Base-by-base conservation (phyloP, 2,329 filamentous ascomycete genomes). In the Fusarium gaditjirri region DNA sequence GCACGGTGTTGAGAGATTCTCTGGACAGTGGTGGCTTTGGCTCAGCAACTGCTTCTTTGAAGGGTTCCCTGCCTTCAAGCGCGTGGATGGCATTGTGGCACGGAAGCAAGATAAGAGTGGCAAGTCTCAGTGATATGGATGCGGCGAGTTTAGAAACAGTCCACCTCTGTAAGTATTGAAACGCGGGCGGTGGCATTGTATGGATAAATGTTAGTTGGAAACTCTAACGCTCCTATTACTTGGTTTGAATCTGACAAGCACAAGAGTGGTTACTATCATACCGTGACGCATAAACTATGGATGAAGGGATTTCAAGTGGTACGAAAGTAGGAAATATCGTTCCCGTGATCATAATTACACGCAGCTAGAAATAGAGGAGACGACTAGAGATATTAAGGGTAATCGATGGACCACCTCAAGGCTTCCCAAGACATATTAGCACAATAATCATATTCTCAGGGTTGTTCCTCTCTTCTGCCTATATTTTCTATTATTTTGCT, bases 11-110 rank as follows among this genome's bases (percentile, higher is more conserved):
- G 78, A 80, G 65, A 78, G 81, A 38, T 83, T 85, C 12, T 81
- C 81, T 11, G 47, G 46, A n/a, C 71, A 87, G 19, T 91, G 90
- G 88, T 85, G 81, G 79, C 72, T 81, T 58, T 92, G 90, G 90
- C 78, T 87, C 36, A 75, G 70, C 10, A 85, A 82, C 46, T 84
- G 84, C 53, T 86, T 90, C 62, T 72, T 89, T 5, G 89, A 91
- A 78, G 90, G 90, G 4, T 76, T 80, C 53, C 81, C 83, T 33
- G 80, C 83, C 4, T 89, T 89, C 68, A 68, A 73, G 75, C 83
- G 88, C 44, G 86, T 90, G 68, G 87, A 91, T 78, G 74, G 77
- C 16, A 72, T 85, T 21, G 83, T 89, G 29, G 81, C 77, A 44
- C 79, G 79, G 72, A 84, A 86, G 81, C 82, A 74, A 65, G 80